Conservation (phyloP, 2,329 filamentous ascomycete species). For the Cladorrhinum sp. region DNA sequence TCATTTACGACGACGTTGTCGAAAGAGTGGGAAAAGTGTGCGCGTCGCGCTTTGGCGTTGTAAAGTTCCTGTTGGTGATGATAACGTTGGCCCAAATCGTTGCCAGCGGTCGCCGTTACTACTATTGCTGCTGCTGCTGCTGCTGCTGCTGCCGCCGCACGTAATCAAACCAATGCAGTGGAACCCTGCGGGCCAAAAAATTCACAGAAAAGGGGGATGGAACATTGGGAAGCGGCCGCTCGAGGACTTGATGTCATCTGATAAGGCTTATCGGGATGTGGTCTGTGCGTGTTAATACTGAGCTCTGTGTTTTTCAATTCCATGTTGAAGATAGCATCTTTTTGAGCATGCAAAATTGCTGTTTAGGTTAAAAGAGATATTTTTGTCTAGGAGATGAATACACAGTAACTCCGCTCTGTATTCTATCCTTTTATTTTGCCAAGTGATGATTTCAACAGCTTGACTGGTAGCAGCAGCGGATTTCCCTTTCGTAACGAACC, state of each 20-base stretch:
- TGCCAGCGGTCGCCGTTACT: not conserved
- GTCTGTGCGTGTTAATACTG: not conserved
- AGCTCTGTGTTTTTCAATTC: not conserved
- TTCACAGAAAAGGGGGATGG: conserved; percentile 5
- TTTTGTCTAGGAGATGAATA: too few relatives aligned
- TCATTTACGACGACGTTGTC: conserved; percentile 6
- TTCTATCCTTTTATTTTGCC: too few relatives aligned
- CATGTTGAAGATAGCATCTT: too few relatives aligned
- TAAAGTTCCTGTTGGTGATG: not conserved
- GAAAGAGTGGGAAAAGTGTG: not conserved
- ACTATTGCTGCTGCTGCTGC: not conserved
- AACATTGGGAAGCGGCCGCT: not conserved
- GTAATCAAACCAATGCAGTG: conserved; percentile 8
- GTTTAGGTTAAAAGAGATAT: too few relatives aligned
- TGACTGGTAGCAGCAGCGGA: too few relatives aligned
- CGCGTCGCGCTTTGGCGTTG: not conserved
- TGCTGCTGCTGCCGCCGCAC: not conserved
- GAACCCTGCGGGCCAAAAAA: conserved; percentile 9
- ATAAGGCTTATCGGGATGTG: conserved; percentile 1
- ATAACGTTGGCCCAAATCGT: not conserved
- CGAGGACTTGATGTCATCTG: not conserved
- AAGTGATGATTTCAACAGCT: too few relatives aligned
- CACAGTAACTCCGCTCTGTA: too few relatives aligned
- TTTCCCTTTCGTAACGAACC: too few relatives aligned
- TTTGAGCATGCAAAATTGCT: too few relatives aligned